Evolutionary conservation across 306 rosid genomes (phyloP).

Genomic region (Rubus idaeus): DNA sequence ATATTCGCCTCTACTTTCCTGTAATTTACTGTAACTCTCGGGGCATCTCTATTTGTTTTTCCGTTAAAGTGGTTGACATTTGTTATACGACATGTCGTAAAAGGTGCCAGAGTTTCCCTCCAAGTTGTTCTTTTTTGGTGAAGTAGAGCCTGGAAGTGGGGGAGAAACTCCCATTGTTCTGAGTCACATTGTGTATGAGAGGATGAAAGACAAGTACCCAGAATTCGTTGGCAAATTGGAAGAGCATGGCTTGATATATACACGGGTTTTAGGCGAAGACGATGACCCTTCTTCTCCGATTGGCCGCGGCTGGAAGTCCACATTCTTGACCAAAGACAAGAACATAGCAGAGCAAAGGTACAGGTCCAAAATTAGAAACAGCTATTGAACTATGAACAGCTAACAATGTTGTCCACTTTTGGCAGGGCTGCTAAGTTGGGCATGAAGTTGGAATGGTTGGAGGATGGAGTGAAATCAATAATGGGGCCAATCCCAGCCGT

Average conservation of each 20-base stretch:
- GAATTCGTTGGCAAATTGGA: constrained; percentile 70
- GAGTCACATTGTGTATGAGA: constrained; percentile 70
- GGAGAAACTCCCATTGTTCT: constrained; percentile 94
- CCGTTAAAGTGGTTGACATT: not conserved
- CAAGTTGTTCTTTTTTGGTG: constrained; percentile 80
- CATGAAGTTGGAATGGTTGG: constrained; percentile 82
- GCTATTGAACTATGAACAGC: not conserved
- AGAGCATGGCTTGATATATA: constrained; percentile 67
- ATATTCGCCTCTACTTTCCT: not conserved
- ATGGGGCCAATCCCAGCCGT: constrained; percentile 89
- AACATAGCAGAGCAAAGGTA: constrained; percentile 79
- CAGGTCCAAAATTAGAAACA: no score
- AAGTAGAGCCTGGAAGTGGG: constrained; percentile 69
- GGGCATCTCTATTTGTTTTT: not conserved
- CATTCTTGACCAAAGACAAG: constrained; percentile 77
- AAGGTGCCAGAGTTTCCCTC: constrained; percentile 83
- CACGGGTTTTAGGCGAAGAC: constrained; percentile 65
- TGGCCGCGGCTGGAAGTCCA: constrained; percentile 96
- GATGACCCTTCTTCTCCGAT: constrained; percentile 83
- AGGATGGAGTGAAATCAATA: constrained; percentile 65
- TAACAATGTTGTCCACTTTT: not conserved
- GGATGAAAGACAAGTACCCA: constrained; percentile 67
- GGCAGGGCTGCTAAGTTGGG: constrained; percentile 78
- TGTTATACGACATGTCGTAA: not conserved
- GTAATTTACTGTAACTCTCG: no score